phyloP scores from a whole-genome alignment of 2,329 filamentous ascomycete species.

The Didymella pinodella region DNA sequence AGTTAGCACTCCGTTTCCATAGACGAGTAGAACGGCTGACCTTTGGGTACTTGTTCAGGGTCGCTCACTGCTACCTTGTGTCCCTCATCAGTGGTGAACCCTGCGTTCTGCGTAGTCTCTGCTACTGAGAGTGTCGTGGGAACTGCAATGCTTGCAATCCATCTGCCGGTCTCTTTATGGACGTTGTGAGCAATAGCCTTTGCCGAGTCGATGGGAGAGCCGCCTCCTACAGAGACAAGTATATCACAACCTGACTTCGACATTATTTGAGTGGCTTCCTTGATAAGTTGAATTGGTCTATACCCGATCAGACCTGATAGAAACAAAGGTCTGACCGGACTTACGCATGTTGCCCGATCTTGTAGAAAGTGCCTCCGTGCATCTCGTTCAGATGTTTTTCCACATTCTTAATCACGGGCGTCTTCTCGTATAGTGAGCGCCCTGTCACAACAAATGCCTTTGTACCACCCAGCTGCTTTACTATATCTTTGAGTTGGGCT shows the following conservation, averaged over 20 bases:
- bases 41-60: conserved; percentile 54
- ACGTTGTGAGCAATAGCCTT: conserved; percentile 52
- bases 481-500: conserved; percentile 42
- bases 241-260: conserved; percentile 48
- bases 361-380: conserved; percentile 63
- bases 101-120: conserved; percentile 62
- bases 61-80: conserved; percentile 60
- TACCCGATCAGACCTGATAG: conserved; percentile 20
- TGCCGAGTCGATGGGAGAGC: conserved; percentile 61
- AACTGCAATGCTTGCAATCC: conserved; percentile 50
- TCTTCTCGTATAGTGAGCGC: conserved; percentile 62
- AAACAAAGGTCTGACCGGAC: conserved; percentile 47
- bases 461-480: conserved; percentile 48
- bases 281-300: conserved; percentile 48
- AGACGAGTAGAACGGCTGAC: conserved; percentile 18
- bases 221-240: conserved; percentile 54
- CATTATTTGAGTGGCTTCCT: conserved; percentile 47
- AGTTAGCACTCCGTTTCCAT: background rate
- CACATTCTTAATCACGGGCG: conserved; percentile 61
- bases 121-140: conserved; percentile 58
- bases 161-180: conserved; percentile 49
- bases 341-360: conserved; percentile 64
- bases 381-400: conserved; percentile 57
- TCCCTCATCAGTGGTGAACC: conserved; percentile 60
- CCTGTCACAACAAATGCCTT: conserved; percentile 66